Percentiles rank a stretch among this genome's conserved stretches.
phyloP scores from a whole-genome alignment of 805 yeast species.

The Metschnikowia amazonensis region DNA sequence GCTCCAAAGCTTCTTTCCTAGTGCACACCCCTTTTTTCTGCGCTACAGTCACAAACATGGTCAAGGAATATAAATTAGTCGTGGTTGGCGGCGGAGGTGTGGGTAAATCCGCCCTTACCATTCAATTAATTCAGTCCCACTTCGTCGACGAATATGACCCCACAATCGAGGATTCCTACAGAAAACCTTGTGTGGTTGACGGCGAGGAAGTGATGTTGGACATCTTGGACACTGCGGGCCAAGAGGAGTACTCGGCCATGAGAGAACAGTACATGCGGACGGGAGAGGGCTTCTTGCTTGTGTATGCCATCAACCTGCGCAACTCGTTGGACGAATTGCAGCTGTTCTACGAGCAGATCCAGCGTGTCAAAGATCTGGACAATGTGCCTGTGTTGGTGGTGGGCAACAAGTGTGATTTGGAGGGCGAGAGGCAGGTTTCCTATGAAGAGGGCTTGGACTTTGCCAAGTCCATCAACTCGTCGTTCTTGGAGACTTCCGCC shows the following conservation, averaged over 20 bases:
- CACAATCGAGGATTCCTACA: constrained; percentile 88
- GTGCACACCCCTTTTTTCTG: background rate
- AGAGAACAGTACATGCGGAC: constrained; percentile 91
- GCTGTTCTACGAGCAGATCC: constrained; percentile 73
- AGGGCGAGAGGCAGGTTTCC: constrained; percentile 69
- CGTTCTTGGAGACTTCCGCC: constrained; percentile 90
- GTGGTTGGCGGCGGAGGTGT: constrained; percentile 99
- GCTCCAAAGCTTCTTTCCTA: background rate
- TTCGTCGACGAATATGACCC: constrained; percentile 98
- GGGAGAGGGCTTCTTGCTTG: constrained; percentile 90
- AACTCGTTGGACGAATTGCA: constrained; percentile 81
- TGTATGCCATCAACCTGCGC: constrained; percentile 82
- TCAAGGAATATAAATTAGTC: constrained; percentile 83
- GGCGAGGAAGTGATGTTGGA: constrained; percentile 61
- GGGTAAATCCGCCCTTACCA: constrained; percentile 94
- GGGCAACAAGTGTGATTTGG: constrained; percentile 76
- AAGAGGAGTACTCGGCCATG: constrained; percentile 89
- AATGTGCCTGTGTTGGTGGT: constrained; percentile 75
- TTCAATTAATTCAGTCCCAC: constrained; percentile 89
- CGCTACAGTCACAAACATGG: constrained; percentile 20
- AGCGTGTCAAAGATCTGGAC: constrained; percentile 70
- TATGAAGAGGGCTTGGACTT: constrained; percentile 58
- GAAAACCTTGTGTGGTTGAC: constrained; percentile 85
- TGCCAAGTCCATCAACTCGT: constrained; percentile 63
- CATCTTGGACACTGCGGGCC: constrained; percentile 97